Conservation (phyloP, 495 filamentous ascomycete species). For the Recurvomyces mirabilis region DNA sequence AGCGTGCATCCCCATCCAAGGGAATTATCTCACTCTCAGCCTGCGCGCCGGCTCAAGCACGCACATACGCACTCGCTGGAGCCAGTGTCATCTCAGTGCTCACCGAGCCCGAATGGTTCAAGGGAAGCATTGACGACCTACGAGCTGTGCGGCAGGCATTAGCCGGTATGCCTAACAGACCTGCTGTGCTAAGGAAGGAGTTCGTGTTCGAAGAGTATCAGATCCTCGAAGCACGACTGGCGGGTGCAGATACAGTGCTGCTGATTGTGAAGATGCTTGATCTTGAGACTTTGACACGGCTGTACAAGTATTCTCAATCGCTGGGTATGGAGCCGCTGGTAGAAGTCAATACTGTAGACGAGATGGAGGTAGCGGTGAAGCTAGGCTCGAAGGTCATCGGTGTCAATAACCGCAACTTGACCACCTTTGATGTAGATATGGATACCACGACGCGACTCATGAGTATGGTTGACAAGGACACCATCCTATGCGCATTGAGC, state of each 20-base stretch:
- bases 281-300: constrained; percentile 53
- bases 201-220: constrained; percentile 99
- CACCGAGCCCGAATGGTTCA: constrained; percentile 98
- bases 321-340: constrained; percentile 97
- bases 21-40: constrained; percentile 80
- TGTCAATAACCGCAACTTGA: constrained; percentile 94
- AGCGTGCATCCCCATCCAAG: constrained; percentile 92
- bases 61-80: constrained; percentile 83
- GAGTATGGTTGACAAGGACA: constrained; percentile 68
- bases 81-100: constrained; percentile 95
- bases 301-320: constrained; percentile 79
- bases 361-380: constrained; percentile 79
- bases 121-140: constrained; percentile 90
- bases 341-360: constrained; percentile 86
- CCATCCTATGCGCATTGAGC: constrained; percentile 89
- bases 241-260: constrained; percentile 88
- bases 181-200: constrained; percentile 86
- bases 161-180: constrained; percentile 79
- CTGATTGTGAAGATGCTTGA: constrained; percentile 98
- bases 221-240: constrained; percentile 86
- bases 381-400: constrained; percentile 91
- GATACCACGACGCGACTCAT: constrained; percentile 87
- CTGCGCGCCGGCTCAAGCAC: constrained; percentile 80
- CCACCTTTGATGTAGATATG: constrained; percentile 91
- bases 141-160: constrained; percentile 78